Conservation (phyloP, 2,329 filamentous ascomycete species). For the Monilinia vaccinii-corymbosi region DNA sequence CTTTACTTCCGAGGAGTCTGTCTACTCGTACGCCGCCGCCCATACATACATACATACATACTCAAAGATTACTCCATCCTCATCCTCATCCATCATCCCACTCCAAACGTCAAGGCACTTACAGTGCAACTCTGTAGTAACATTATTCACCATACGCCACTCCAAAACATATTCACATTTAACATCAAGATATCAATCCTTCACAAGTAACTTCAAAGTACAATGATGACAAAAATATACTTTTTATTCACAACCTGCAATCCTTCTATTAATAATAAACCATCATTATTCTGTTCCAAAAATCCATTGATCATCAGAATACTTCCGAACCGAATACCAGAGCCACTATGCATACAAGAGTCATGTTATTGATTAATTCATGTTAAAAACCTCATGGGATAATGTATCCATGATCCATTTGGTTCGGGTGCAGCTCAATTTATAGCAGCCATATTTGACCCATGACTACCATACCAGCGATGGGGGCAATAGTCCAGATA, state of each 20-base stretch:
- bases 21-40: too few species aligned
- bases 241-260: neutral
- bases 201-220: neutral
- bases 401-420: neutral
- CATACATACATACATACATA: too few species aligned
- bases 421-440: neutral
- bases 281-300: neutral
- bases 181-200: neutral
- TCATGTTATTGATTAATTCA: neutral
- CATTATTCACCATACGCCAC: neutral
- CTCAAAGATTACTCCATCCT: too few species aligned
- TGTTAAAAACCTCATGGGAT: neutral
- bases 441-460: conserved; percentile 7
- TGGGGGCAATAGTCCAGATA: neutral
- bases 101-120: too few species aligned
- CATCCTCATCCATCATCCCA: too few species aligned
- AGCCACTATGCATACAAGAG: neutral
- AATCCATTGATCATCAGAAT: neutral
- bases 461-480: conserved; percentile 1
- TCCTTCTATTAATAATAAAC: conserved; percentile 1
- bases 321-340: neutral
- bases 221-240: neutral
- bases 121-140: too few species aligned
- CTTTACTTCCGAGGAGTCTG: too few species aligned
- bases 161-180: neutral